Conservation (phyloP, 75 land plant genomes). For the Picea sitchensis region DNA sequence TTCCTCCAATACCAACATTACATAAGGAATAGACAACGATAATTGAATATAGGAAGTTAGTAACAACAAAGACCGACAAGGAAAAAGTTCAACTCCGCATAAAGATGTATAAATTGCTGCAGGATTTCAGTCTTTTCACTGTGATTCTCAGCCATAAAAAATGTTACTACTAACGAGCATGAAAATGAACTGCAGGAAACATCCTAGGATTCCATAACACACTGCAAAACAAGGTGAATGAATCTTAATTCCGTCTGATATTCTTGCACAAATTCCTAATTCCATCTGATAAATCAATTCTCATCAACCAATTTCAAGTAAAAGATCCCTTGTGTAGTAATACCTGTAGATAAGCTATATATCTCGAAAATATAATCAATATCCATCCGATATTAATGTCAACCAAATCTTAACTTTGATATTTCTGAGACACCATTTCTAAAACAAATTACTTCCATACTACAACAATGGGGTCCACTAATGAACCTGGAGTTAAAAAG, state of each 20-base stretch:
- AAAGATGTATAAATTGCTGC: not conserved
- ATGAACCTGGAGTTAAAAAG: not conserved
- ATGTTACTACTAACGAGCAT: not conserved
- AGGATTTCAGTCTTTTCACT: not conserved
- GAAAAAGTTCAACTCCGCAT: no score
- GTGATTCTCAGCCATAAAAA: not conserved
- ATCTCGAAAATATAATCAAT: not conserved
- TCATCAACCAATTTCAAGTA: not conserved
- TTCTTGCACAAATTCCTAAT: not conserved
- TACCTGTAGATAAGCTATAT: not conserved
- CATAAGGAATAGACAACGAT: no score
- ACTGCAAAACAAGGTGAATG: not conserved
- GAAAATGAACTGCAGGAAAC: not conserved
- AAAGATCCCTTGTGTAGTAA: not conserved
- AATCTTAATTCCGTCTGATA: not conserved
- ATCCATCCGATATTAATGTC: not conserved
- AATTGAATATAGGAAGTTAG: no score
- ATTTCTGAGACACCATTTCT: not conserved
- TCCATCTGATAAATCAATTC: not conserved
- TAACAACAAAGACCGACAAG: no score
- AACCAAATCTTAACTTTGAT: not conserved
- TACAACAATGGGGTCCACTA: not conserved
- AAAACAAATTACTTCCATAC: not conserved
- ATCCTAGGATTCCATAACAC: not conserved
- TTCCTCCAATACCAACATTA: no score